phyloP scores from a whole-genome alignment of 306 rosid species.

The Glycine latifolia region DNA sequence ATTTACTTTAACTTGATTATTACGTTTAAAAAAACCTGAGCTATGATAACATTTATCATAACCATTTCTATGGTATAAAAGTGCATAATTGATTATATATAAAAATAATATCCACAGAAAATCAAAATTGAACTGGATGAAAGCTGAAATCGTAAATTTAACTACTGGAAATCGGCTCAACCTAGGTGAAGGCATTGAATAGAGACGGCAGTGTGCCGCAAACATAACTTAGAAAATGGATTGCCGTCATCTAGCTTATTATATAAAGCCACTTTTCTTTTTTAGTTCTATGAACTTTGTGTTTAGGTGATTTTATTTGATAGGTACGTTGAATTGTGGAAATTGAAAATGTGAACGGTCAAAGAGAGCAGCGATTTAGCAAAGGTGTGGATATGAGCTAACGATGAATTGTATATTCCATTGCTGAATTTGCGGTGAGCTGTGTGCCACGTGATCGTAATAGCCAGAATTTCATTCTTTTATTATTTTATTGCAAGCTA shows the following conservation, averaged over 20 bases:
- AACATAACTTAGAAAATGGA: constrained; percentile 28
- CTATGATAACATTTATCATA: not conserved
- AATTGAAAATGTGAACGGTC: not conserved
- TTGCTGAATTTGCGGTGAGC: constrained; percentile 29
- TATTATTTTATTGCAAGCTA: constrained; percentile 24
- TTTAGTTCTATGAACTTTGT: constrained; percentile 18
- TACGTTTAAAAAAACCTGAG: not conserved
- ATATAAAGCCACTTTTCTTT: not conserved
- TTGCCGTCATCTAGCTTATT: not conserved
- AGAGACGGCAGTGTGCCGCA: constrained; percentile 13
- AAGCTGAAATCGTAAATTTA: not conserved
- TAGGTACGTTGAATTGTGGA: constrained; percentile 42
- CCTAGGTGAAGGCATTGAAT: constrained; percentile 1
- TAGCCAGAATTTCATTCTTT: constrained; percentile 18
- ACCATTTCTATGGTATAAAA: not conserved
- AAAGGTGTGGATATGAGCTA: not conserved
- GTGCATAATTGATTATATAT: no score
- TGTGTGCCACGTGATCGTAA: constrained; percentile 39
- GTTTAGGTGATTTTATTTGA: constrained; percentile 10
- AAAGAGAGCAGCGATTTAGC: constrained; percentile 31
- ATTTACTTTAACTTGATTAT: not conserved
- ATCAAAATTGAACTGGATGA: no score
- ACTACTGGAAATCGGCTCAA: not conserved
- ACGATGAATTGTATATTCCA: not conserved
- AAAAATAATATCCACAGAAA: no score